Percentiles rank a stretch among this genome's conserved stretches.
Conservation (phyloP, 1,284 basidiomycete genomes). For the Irpex rosettiformis region DNA sequence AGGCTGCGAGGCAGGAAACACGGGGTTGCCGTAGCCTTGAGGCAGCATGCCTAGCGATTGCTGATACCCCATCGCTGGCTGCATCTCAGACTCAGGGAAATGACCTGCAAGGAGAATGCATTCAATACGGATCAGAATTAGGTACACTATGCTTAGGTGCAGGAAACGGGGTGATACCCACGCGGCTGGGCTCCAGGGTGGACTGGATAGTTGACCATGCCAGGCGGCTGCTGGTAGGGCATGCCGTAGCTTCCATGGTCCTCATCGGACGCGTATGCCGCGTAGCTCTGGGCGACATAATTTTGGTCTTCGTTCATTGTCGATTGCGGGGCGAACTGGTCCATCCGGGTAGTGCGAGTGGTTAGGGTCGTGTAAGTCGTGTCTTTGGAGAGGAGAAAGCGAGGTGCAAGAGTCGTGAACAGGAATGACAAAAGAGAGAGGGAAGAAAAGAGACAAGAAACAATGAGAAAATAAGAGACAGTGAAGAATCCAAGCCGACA, state of each 20-base stretch:
- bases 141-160: slow-evolving; percentile 34
- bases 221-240: slow-evolving; percentile 35
- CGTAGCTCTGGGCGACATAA: slow-evolving; percentile 30
- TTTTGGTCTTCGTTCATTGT: slow-evolving; percentile 35
- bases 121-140: slow-evolving; percentile 35
- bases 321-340: slow-evolving; percentile 36
- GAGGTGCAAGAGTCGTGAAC: slow-evolving; percentile 5
- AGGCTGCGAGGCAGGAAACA: slow-evolving; percentile 45
- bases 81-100: slow-evolving; percentile 49
- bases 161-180: slow-evolving; percentile 44
- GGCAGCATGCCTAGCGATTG: slow-evolving; percentile 28
- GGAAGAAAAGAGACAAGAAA: slow-evolving; percentile 24
- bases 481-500: slow-evolving; percentile 11
- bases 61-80: slow-evolving; percentile 31
- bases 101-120: slow-evolving; percentile 39
- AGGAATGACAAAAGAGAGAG: slow-evolving; percentile 17
- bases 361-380: slow-evolving; percentile 27
- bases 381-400: slow-evolving; percentile 18
- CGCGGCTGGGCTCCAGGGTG: slow-evolving; percentile 34
- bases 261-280: slow-evolving; percentile 37
- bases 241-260: slow-evolving; percentile 35
- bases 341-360: slow-evolving; percentile 30
- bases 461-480: slow-evolving; percentile 25
- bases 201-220: slow-evolving; percentile 2
- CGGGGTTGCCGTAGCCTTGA: slow-evolving; percentile 32